A percentile compares a stretch with the other conserved stretches of the same genome.
phyloP scores from a whole-genome alignment of 2,329 filamentous ascomycete genomes.

The Aspergillus jensenii region DNA sequence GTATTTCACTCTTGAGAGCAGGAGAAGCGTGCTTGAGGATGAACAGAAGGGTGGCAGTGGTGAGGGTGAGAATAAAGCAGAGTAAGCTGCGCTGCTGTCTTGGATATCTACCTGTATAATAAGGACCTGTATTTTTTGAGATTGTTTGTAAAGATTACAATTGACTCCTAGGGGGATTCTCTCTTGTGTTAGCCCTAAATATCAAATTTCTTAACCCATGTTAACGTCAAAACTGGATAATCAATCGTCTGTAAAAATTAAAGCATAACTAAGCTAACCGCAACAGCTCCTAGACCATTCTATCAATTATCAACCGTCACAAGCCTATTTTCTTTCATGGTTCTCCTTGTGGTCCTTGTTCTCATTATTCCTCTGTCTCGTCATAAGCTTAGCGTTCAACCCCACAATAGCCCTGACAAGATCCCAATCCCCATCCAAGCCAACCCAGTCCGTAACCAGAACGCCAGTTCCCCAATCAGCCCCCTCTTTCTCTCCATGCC shows the following conservation, averaged over 20 bases:
- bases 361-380: slow-evolving; percentile 27
- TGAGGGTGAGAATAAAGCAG: slow-evolving; percentile 32
- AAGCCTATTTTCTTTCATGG: neutral
- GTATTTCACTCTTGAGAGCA: slow-evolving; percentile 83
- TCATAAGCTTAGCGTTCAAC: slow-evolving; percentile 71
- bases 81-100: slow-evolving; percentile 20
- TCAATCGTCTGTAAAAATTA: neutral
- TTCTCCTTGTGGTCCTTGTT: neutral
- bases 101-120: slow-evolving; percentile 35
- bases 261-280: neutral
- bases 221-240: neutral
- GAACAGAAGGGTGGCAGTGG: slow-evolving; percentile 47
- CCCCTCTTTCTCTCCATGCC: slow-evolving; percentile 50
- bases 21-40: slow-evolving; percentile 78
- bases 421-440: slow-evolving; percentile 85
- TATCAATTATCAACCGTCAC: neutral
- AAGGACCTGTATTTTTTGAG: slow-evolving; percentile 29
- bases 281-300: neutral
- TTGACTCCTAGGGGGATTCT: slow-evolving; percentile 15
- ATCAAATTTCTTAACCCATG: neutral
- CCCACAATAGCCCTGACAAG: slow-evolving; percentile 81
- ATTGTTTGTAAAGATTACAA: slow-evolving; percentile 17
- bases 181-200: neutral
- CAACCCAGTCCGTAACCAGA: slow-evolving; percentile 92
- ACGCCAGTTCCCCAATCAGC: slow-evolving; percentile 80